Percentiles rank a stretch among this genome's conserved stretches.
Evolutionary conservation across 805 yeast genomes (phyloP).

Genomic region (Pichia cephalocereana): DNA sequence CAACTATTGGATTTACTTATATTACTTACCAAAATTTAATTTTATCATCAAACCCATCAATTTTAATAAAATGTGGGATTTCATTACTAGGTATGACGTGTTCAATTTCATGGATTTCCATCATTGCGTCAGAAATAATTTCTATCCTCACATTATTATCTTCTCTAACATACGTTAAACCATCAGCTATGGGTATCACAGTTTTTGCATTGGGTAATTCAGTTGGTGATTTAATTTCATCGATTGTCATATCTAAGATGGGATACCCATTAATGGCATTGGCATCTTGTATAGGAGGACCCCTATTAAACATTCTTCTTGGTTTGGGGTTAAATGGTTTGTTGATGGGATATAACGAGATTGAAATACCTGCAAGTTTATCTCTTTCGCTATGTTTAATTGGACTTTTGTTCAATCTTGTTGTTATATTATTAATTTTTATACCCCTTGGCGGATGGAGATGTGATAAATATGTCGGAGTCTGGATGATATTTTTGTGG

Average conservation of each 20-base stretch:
- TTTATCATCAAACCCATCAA: constrained; percentile 13
- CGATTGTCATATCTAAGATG: constrained; percentile 66
- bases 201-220: constrained; percentile 91
- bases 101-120: constrained; percentile 60
- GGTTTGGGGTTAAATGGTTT: constrained; percentile 77
- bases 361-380: constrained; percentile 24
- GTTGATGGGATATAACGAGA: constrained; percentile 26
- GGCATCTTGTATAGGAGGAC: constrained; percentile 95
- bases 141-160: constrained; percentile 54
- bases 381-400: constrained; percentile 34
- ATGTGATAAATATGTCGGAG: constrained; percentile 32
- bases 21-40: constrained; percentile 15
- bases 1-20: constrained; percentile 10
- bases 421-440: constrained; percentile 26
- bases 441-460: constrained; percentile 36
- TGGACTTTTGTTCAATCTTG: constrained; percentile 30
- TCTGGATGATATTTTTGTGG: constrained; percentile 34
- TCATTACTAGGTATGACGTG: constrained; percentile 54
- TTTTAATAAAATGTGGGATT: constrained; percentile 15
- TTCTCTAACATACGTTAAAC: constrained; percentile 50
- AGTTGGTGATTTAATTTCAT: constrained; percentile 80
- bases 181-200: constrained; percentile 78
- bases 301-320: constrained; percentile 64
- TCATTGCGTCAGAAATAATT: constrained; percentile 64
- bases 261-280: constrained; percentile 86